Percentiles rank a stretch among this genome's conserved stretches.
Conservation (phyloP, 768 basidiomycete genomes). For the Suillus lakei region DNA sequence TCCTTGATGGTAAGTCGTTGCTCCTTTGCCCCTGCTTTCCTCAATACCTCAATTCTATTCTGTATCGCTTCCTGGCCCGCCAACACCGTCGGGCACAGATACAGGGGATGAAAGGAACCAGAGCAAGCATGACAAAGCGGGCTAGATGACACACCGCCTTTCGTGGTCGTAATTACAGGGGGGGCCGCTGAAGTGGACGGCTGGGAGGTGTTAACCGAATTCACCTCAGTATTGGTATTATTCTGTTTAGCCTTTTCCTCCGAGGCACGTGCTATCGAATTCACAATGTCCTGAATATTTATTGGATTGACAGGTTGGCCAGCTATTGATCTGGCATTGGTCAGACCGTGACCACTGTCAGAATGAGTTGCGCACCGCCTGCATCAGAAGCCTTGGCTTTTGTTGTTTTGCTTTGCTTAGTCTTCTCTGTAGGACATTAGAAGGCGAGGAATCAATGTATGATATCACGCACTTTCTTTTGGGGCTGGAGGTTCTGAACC, state of each 20-base stretch:
- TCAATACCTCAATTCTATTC: slow-evolving; percentile 50
- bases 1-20: slow-evolving; percentile 42
- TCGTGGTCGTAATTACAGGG: slow-evolving; percentile 6
- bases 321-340: slow-evolving; percentile 9
- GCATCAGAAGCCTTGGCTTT: background rate
- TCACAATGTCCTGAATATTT: background rate
- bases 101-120: slow-evolving; percentile 51
- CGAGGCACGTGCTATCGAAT: background rate
- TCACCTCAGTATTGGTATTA: background rate
- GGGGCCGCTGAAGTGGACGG: background rate
- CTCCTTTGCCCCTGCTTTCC: slow-evolving; percentile 26
- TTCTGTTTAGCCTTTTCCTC: background rate
- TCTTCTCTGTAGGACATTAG: slow-evolving; percentile 1
- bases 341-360: background rate
- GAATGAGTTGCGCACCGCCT: background rate
- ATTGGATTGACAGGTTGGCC: background rate
- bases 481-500: background rate
- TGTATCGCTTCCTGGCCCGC: slow-evolving; percentile 48
- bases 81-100: slow-evolving; percentile 52
- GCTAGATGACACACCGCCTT: slow-evolving; percentile 10
- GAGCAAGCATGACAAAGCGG: slow-evolving; percentile 51
- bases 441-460: background rate
- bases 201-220: background rate
- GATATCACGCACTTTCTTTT: slow-evolving; percentile 6
- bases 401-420: background rate